Percentiles rank a stretch among this genome's conserved stretches.
These are phyloP conservation scores for Terana coerulea DNA, from an alignment of 768 basidiomycete genomes.

Conservation along the genomic window DNA sequence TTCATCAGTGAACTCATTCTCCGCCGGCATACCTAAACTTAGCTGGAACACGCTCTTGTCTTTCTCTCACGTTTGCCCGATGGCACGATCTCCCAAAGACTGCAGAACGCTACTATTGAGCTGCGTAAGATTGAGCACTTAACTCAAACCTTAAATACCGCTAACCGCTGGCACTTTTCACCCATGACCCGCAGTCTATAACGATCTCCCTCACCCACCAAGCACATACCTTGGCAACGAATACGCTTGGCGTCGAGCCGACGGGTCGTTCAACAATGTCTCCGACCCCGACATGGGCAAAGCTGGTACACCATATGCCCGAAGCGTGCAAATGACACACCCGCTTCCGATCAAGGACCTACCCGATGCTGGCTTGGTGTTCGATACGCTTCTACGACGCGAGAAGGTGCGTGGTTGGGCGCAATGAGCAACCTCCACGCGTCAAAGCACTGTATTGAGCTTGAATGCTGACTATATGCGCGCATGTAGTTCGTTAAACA, in stretches of 20 bases:
- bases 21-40: background rate
- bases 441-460: background rate
- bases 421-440: too few species aligned
- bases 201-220: constrained; percentile 79
- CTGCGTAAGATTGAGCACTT: constrained; percentile 42
- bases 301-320: constrained; percentile 76
- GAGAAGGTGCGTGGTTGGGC: constrained; percentile 48
- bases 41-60: constrained; percentile 72
- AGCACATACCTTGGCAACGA: constrained; percentile 60
- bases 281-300: constrained; percentile 68
- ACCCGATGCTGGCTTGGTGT: constrained; percentile 77
- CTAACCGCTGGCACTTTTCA: background rate
- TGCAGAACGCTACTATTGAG: constrained; percentile 40
- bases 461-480: constrained; percentile 2
- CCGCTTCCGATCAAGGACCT: constrained; percentile 64
- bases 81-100: constrained; percentile 37
- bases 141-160: background rate
- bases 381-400: constrained; percentile 73
- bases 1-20: background rate
- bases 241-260: constrained; percentile 68
- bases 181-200: constrained; percentile 53
- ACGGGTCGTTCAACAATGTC: constrained; percentile 77
- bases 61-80: constrained; percentile 58
- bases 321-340: constrained; percentile 71
- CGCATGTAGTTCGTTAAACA: constrained; percentile 63